Percentiles rank a stretch among this genome's conserved stretches.
These are phyloP conservation scores for Stemphylium beticola DNA, from an alignment of 2,329 filamentous ascomycete species.

Conservation along the genomic window DNA sequence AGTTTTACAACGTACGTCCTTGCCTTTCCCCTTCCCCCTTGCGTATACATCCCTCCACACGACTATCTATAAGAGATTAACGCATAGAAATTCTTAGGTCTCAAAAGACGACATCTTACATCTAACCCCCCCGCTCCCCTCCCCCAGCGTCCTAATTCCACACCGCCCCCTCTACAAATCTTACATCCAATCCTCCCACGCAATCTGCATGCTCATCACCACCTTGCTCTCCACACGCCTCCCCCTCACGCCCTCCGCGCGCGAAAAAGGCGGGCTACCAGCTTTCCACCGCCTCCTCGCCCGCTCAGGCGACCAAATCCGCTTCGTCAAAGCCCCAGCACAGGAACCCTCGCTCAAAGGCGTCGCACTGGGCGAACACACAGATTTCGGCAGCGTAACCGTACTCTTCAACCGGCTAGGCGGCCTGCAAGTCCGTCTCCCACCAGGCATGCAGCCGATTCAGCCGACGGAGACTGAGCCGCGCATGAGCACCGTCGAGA, in stretches of 20 bases:
- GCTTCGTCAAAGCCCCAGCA: constrained; percentile 59
- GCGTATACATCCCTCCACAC: neutral
- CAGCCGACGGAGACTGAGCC: neutral
- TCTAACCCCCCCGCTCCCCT: constrained; percentile 48
- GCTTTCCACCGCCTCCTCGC: constrained; percentile 55
- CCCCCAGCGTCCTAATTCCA: constrained; percentile 50
- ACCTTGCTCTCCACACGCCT: constrained; percentile 54
- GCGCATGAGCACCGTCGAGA: constrained; percentile 9
- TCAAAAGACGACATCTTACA: constrained; percentile 61
- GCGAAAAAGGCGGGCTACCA: constrained; percentile 48
- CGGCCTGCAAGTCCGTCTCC: constrained; percentile 60
- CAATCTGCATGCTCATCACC: constrained; percentile 54
- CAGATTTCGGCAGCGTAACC: constrained; percentile 63
- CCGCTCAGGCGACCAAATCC: constrained; percentile 60
- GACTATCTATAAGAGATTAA: neutral
- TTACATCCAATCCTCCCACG: constrained; percentile 56
- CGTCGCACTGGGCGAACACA: constrained; percentile 60
- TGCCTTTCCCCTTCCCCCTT: neutral
- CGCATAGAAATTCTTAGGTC: constrained; percentile 34
- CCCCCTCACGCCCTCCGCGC: constrained; percentile 38
- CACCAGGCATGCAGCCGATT: constrained; percentile 31
- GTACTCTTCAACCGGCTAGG: constrained; percentile 64
- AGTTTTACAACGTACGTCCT: constrained; percentile 61
- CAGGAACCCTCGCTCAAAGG: constrained; percentile 52
- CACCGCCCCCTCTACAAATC: constrained; percentile 48